Conservation (phyloP, 2,329 filamentous ascomycete species). For the Exophiala sideris region DNA sequence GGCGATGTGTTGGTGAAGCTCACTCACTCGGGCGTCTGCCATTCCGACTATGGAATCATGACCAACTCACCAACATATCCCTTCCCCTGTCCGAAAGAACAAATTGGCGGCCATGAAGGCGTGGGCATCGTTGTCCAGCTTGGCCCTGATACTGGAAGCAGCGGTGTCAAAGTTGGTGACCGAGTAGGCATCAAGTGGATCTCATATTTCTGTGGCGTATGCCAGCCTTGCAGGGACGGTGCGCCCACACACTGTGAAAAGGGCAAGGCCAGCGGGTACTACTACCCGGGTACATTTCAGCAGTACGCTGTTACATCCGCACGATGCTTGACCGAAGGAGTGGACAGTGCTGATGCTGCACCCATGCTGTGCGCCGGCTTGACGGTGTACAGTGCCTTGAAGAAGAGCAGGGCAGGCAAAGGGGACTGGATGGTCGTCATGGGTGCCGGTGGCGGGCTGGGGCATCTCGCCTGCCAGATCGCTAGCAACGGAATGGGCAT, state of each 20-base stretch:
- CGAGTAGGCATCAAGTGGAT: conserved; percentile 70
- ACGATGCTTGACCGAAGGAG: conserved; percentile 62
- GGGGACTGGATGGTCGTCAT: conserved; percentile 61
- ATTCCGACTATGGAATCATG: conserved; percentile 60
- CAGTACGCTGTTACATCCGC: conserved; percentile 65
- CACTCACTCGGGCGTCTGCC: conserved; percentile 64
- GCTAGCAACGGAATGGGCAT: conserved; percentile 59
- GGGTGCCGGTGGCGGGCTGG: conserved; percentile 61
- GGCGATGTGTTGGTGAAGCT: background rate
- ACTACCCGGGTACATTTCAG: conserved; percentile 69
- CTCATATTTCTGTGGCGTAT: conserved; percentile 54
- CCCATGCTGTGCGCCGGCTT: conserved; percentile 63
- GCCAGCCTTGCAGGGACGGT: conserved; percentile 53
- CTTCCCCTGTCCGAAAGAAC: conserved; percentile 56
- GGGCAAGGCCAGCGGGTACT: conserved; percentile 62
- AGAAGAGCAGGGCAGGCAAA: conserved; percentile 56
- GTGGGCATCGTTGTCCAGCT: conserved; percentile 64
- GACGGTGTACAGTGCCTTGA: conserved; percentile 56
- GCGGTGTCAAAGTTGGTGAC: conserved; percentile 60
- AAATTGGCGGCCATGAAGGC: conserved; percentile 70
- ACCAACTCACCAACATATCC: conserved; percentile 50
- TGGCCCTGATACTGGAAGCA: conserved; percentile 52
- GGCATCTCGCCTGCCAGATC: conserved; percentile 62
- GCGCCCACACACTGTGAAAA: conserved; percentile 55
- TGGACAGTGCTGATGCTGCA: conserved; percentile 61